Evolutionary conservation across 768 basidiomycete species (phyloP), one percentile per base, ranked within the genome.

Genomic region (Tulasnella sp.): DNA sequence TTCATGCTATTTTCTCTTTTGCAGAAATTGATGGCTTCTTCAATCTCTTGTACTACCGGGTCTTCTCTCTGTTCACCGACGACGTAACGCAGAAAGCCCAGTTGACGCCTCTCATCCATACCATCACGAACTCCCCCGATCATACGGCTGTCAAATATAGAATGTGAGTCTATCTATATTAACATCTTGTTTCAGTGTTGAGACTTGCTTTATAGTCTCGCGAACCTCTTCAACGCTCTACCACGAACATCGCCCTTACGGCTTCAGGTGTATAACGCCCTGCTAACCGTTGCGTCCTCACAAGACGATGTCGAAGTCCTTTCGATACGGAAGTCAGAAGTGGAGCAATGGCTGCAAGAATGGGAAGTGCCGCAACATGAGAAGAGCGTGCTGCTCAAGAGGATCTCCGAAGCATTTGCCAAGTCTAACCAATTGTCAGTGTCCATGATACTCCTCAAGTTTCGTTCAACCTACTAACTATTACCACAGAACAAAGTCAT

Each of bases 1-100:
- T 66, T 29, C 29, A n/a, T n/a, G n/a, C n/a, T n/a, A n/a, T n/a
- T n/a, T n/a, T n/a, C n/a, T n/a, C 54, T 30, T 21, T 44, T 49
- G 22, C 68, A 87, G 85, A 92, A 72, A 81, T 82, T 63, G 87
- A 91, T 72, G 89, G 89, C 19, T 91, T 90, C 70, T 91, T 89
- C 76, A 90, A 90, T 70, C 76, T 91, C 31, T 68, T 91, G 44
- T 84, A 80, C 66, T 78, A 87, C 2, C 86, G 90, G 71, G 67
- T 89, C 41, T 77, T 86, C 63, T 70, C 77, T 9, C 72, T 86
- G 24, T 83, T 80, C 5, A 61, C 72, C 49, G 76, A 80, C 58
- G 77, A 81, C 4, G 68, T 78, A 17, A 81, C 84, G 68, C 74
- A 74, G n/a, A 79, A 73, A 65, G 68, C 75, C 53, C 76, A 77